These are phyloP conservation scores for Crassisporium funariophilum DNA, from an alignment of 768 basidiomycete genomes.

Conservation along the genomic window DNA sequence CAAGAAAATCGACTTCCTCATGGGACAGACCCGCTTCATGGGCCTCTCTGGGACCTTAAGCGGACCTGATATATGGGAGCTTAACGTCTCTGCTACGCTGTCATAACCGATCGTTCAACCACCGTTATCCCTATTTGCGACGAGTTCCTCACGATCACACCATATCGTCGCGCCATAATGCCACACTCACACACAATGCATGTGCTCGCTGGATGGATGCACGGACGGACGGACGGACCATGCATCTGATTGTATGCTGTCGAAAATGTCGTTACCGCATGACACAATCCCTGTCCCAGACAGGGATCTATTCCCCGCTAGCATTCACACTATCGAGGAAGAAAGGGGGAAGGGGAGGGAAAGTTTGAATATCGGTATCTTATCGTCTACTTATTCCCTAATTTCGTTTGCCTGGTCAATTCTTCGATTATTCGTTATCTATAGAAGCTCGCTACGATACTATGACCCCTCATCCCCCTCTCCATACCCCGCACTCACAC, in stretches of 20 bases:
- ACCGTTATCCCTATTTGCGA: no score
- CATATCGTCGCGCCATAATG: no score
- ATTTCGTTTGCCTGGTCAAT: neutral
- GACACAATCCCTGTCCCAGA: neutral
- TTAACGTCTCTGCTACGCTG: slow-evolving; percentile 33
- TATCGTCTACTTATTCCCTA: slow-evolving; percentile 6
- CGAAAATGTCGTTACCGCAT: neutral
- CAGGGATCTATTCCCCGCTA: neutral
- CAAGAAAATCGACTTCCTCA: slow-evolving; percentile 58
- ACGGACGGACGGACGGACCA: no score
- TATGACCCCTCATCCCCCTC: neutral
- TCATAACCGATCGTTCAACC: slow-evolving; percentile 1
- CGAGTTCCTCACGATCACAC: no score
- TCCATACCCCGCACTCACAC: neutral
- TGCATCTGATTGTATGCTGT: no score
- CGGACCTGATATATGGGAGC: slow-evolving; percentile 45
- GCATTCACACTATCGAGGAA: neutral
- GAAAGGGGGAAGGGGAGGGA: neutral
- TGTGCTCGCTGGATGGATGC: neutral
- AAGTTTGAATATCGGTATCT: neutral
- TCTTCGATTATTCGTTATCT: neutral
- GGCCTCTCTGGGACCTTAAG: slow-evolving; percentile 49
- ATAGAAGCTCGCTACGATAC: neutral
- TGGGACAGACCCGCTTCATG: slow-evolving; percentile 46
- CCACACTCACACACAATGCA: neutral